Evolutionary conservation across 2,329 filamentous ascomycete species (phyloP).

Genomic region (Diaporthe velutina): DNA sequence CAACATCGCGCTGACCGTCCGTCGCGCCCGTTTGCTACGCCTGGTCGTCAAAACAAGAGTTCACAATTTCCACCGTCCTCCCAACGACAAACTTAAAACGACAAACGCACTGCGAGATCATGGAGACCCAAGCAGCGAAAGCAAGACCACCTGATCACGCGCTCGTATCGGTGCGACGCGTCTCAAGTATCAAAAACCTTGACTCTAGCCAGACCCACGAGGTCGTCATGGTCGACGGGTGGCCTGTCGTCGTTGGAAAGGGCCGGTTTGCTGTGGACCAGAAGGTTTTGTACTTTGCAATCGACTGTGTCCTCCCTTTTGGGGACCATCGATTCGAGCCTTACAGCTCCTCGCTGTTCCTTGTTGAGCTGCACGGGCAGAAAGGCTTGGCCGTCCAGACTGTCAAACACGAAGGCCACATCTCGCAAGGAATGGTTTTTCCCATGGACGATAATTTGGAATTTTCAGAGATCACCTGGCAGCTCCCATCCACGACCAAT

Average conservation of each 20-base stretch:
- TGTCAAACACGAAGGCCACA: neutral
- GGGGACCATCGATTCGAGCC: neutral
- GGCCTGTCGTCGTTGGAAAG: neutral
- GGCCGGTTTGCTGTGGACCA: neutral
- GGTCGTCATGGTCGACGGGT: neutral
- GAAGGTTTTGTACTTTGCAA: neutral
- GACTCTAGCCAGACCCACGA: neutral
- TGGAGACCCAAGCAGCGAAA: neutral
- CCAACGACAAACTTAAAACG: no score
- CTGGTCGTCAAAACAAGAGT: no score
- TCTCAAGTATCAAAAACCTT: neutral
- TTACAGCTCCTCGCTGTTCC: neutral
- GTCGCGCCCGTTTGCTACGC: no score
- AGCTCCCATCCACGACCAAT: no score
- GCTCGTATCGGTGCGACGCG: neutral
- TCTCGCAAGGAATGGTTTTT: neutral
- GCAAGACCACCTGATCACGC: no score
- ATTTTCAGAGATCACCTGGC: neutral
- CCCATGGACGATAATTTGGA: neutral
- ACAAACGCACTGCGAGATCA: neutral
- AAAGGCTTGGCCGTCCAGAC: slow-evolving; percentile 1
- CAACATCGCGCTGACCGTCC: no score
- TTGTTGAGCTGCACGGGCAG: neutral
- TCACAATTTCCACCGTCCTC: neutral
- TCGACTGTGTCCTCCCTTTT: neutral